Evolutionary conservation across 148 eudicot species (phyloP), one percentile per base, ranked within the genome.

Genomic region (Selenicereus undatus): DNA sequence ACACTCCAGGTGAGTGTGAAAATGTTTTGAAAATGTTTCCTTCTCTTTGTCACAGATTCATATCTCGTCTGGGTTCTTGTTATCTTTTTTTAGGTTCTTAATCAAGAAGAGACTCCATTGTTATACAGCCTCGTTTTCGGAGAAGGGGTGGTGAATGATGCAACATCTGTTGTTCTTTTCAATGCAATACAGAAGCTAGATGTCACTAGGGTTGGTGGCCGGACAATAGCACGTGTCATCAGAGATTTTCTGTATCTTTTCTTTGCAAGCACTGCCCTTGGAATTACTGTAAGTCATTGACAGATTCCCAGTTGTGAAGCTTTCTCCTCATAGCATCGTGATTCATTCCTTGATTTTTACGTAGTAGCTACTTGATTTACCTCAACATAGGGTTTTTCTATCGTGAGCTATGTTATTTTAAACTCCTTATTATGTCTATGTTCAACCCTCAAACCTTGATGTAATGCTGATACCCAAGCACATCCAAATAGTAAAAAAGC

Each of bases 71-170:
- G 6, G 9, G 73, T 73, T 45, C 26, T 74, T 52, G 7, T 26
- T 69, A 16, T 8, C 52, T 74, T 26, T 3, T 13, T 16, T 12
- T 60, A 96, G 99, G 90, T 96, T 87, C 88, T 96, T 54, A 88
- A 90, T 87, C 99, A 93, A 92, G 98, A 96, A 30, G 98, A 96
- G 81, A 92, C 99, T 81, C 99, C 99, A 14, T 84, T 93, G 82
- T 82, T 96, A 52, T 93, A 96, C 88, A 96, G 99, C 88, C 88
- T 96, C 70, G 97, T 96, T 21, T 96, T 96, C 79, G 99, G 99
- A 26, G 99, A 96, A 92, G 99, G 99, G 71, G 98, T 96, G 9
- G 99, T 96, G 35, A 96, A 96, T 85, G 99, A 96, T 88, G 99
- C 99, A n/a, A 92, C 99, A 42, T 87, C 99, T 29, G 97, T 96